Evolutionary conservation across 129 eudicot species (phyloP).

Genomic region (Heracleum sosnowskyi): DNA sequence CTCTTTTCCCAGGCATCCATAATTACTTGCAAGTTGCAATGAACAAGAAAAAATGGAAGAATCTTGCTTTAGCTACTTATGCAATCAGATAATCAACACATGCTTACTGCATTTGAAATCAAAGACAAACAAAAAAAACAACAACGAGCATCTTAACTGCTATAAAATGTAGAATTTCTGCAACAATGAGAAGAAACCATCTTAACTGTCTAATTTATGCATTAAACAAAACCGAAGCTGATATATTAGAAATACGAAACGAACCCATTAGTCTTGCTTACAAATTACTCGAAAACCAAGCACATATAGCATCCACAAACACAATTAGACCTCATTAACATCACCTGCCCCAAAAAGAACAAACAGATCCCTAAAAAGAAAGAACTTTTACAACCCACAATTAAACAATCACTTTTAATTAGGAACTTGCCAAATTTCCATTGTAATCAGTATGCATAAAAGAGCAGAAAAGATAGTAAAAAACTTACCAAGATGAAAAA

Average conservation of each 20-base stretch:
- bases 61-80: neutral
- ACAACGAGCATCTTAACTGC: neutral
- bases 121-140: no score
- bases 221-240: neutral
- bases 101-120: neutral
- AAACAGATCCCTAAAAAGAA: neutral
- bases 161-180: neutral
- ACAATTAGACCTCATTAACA: neutral
- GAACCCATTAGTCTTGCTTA: neutral
- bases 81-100: neutral
- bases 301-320: neutral
- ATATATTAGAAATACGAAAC: neutral
- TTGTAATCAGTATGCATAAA: neutral
- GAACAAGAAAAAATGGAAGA: neutral
- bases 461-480: no score
- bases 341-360: neutral
- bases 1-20: neutral
- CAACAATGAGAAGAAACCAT: no score
- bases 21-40: neutral
- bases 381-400: neutral
- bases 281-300: neutral
- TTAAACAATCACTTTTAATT: neutral
- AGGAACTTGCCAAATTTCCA: neutral
- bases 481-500: no score
- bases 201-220: no score